A percentile compares a stretch with the other conserved stretches of the same genome.
Conservation (phyloP, 441 rosid genomes). For the Syzygium malaccense region DNA sequence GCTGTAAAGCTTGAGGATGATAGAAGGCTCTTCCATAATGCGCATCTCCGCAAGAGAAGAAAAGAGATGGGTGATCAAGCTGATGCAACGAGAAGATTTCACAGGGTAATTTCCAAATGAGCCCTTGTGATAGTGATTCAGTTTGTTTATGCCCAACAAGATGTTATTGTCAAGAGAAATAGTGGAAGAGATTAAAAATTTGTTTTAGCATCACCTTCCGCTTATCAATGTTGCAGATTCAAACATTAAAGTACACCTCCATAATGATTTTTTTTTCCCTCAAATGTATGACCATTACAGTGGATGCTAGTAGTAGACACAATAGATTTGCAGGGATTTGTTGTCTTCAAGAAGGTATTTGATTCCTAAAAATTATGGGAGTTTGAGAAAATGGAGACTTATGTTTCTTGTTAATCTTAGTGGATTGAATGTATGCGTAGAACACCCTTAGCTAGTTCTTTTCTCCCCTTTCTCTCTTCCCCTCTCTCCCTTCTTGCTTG, state of each 20-base stretch:
- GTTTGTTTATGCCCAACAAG: neutral
- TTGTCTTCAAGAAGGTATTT: neutral
- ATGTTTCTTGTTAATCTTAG: neutral
- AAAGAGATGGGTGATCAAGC: conserved; percentile 83
- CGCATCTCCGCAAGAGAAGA: conserved; percentile 85
- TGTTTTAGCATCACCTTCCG: neutral
- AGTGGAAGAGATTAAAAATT: neutral
- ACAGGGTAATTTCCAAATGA: conserved; percentile 31
- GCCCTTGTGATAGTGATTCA: neutral
- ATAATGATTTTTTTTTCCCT: neutral
- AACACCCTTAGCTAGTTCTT: neutral
- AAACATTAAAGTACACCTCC: neutral
- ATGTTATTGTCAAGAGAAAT: neutral
- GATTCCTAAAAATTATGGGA: neutral
- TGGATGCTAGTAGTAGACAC: neutral
- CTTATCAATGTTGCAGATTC: neutral
- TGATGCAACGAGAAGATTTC: conserved; percentile 53
- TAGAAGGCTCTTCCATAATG: conserved; percentile 81
- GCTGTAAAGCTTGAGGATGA: conserved; percentile 91
- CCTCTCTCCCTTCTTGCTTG: neutral
- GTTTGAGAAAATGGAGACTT: neutral
- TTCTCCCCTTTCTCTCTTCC: neutral
- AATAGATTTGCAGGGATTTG: neutral
- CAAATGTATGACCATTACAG: neutral
- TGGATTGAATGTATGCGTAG: neutral